These are phyloP conservation scores for Thielaviopsis populi DNA, from an alignment of 2,329 filamentous ascomycete genomes.

Conservation along the genomic window DNA sequence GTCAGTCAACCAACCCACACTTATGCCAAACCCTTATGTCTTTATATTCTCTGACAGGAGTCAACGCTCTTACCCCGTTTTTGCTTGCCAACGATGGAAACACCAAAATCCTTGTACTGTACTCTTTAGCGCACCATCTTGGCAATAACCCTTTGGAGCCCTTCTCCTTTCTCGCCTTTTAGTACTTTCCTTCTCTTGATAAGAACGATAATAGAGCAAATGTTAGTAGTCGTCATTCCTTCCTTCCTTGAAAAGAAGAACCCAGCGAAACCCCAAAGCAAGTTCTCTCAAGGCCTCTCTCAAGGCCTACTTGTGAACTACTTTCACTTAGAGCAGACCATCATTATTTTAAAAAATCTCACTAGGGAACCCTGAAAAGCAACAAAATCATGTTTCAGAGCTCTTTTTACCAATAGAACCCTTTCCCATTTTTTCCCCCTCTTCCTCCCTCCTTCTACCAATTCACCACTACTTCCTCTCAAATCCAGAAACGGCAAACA, in stretches of 20 bases:
- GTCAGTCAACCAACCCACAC: neutral
- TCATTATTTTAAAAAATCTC: slow-evolving; percentile 1
- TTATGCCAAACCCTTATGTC: neutral
- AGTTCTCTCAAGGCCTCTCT: neutral
- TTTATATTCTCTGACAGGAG: neutral
- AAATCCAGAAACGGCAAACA: neutral
- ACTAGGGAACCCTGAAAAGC: neutral
- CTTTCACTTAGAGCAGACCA: neutral
- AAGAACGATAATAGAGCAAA: too few species aligned
- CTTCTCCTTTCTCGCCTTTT: too few species aligned
- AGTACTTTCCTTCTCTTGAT: too few species aligned
- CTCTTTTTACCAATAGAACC: neutral
- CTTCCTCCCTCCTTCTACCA: too few species aligned
- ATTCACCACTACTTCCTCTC: neutral
- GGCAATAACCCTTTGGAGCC: too few species aligned
- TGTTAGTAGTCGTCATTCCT: too few species aligned
- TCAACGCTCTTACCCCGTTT: neutral
- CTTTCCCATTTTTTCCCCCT: neutral
- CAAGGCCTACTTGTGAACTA: neutral
- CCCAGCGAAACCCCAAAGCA: too few species aligned
- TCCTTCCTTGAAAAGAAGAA: too few species aligned
- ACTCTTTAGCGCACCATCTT: too few species aligned
- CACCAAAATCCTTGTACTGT: too few species aligned
- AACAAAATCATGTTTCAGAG: neutral
- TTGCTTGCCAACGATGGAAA: too few species aligned